Percentiles rank a stretch among this genome's conserved stretches.
phyloP scores from a whole-genome alignment of 2,329 filamentous ascomycete species.

The Monilinia laxa region DNA sequence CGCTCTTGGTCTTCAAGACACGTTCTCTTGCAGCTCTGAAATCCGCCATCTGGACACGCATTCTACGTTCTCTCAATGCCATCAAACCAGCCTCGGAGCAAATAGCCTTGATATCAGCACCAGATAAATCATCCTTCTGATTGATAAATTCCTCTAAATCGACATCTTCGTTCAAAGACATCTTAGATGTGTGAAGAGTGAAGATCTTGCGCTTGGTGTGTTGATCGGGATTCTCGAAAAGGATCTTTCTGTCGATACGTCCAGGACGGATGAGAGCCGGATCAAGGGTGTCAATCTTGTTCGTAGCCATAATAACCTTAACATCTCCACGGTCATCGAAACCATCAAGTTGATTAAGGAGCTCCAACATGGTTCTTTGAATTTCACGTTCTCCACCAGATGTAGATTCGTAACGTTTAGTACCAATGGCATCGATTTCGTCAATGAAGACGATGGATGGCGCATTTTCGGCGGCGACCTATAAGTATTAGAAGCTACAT shows the following conservation, averaged over 20 bases:
- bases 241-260: conserved; percentile 97
- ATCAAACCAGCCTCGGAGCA: conserved; percentile 95
- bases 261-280: conserved; percentile 94
- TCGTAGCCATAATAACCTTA: conserved; percentile 99
- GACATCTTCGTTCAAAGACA: conserved; percentile 95
- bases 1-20: conserved; percentile 96
- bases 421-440: conserved; percentile 98
- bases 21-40: conserved; percentile 90
- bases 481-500: conserved; percentile 32
- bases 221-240: conserved; percentile 69
- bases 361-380: conserved; percentile 96
- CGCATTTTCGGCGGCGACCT: conserved; percentile 92
- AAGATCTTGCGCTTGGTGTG: conserved; percentile 98
- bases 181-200: conserved; percentile 95
- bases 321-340: conserved; percentile 99
- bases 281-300: conserved; percentile 98
- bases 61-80: conserved; percentile 89
- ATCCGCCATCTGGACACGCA: conserved; percentile 99
- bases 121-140: conserved; percentile 95
- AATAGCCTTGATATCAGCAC: conserved; percentile 98
- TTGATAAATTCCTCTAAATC: conserved; percentile 98
- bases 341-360: conserved; percentile 96
- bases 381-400: conserved; percentile 97
- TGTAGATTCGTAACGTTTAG: conserved; percentile 96
- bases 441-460: conserved; percentile 99